These are phyloP conservation scores for Anisodus tanguticus DNA, from an alignment of 257 asterid genomes.

Conservation along the genomic window DNA sequence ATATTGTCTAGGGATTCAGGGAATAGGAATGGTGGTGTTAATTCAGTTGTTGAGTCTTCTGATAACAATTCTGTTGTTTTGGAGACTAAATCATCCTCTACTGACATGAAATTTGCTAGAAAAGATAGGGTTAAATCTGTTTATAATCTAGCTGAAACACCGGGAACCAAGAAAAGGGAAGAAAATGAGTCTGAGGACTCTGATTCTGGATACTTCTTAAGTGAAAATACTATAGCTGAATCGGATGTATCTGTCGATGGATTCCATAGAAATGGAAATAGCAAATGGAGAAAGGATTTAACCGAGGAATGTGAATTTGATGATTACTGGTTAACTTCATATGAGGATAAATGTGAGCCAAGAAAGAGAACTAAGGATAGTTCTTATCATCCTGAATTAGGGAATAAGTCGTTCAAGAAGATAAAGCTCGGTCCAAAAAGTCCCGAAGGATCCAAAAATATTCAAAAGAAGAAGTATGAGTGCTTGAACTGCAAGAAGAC, in stretches of 20 bases:
- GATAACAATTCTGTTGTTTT: conserved; percentile 80
- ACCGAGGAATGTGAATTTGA: conserved; percentile 38
- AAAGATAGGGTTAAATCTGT: conserved; percentile 34
- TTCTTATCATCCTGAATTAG: conserved; percentile 42
- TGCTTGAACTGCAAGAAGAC: conserved; percentile 85
- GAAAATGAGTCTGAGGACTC: conserved; percentile 54
- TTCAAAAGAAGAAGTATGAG: conserved; percentile 63
- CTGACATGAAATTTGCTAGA: conserved; percentile 51
- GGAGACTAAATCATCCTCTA: conserved; percentile 80
- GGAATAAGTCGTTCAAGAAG: conserved; percentile 43
- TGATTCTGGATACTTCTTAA: conserved; percentile 92
- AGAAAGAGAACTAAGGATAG: conserved; percentile 47
- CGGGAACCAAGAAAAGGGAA: conserved; percentile 37
- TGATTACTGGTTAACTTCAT: conserved; percentile 34
- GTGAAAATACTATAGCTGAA: conserved; percentile 66
- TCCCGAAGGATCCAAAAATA: conserved; percentile 38
- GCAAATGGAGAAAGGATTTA: conserved; percentile 38
- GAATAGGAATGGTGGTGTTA: conserved; percentile 56
- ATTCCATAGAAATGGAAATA: conserved; percentile 35
- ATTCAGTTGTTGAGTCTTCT: conserved; percentile 82
- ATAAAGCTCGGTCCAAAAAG: conserved; percentile 38
- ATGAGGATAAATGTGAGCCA: conserved; percentile 41
- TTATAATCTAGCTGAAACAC: conserved; percentile 35
- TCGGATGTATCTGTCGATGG: conserved; percentile 71
- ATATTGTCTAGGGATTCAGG: conserved; percentile 78